These are phyloP conservation scores for Aspergillus sp. DNA, from an alignment of 2,329 filamentous ascomycete genomes.

Conservation along the genomic window DNA sequence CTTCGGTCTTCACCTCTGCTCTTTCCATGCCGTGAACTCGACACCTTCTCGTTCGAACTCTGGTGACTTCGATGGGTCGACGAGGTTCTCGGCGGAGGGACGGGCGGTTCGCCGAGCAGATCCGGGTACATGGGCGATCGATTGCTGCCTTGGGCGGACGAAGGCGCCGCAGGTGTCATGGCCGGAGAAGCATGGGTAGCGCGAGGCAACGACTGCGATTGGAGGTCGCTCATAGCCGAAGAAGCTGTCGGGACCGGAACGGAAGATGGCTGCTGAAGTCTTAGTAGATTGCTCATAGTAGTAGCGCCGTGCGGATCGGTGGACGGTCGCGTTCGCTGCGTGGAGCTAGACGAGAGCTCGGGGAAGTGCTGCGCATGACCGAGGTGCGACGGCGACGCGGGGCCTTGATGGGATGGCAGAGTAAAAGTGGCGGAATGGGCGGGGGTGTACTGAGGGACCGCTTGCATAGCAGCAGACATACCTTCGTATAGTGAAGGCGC, in stretches of 20 bases:
- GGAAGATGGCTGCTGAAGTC: conserved; percentile 29
- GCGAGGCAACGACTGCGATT: conserved; percentile 43
- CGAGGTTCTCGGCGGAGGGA: conserved; percentile 78
- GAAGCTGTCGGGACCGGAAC: conserved; percentile 34
- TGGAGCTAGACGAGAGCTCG: conserved; percentile 42
- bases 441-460: conserved; percentile 56
- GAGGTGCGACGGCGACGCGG: conserved; percentile 51
- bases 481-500: conserved; percentile 38
- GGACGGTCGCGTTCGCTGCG: conserved; percentile 34
- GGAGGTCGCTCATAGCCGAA: conserved; percentile 47
- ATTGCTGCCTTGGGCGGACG: conserved; percentile 31
- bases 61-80: conserved; percentile 61
- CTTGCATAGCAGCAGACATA: conserved; percentile 66
- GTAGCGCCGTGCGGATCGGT: conserved; percentile 15
- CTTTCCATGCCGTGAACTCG: conserved; percentile 42
- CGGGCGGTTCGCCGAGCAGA: conserved; percentile 62
- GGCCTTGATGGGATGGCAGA: conserved; percentile 34
- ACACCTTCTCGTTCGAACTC: conserved; percentile 40
- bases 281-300: conserved; percentile 22
- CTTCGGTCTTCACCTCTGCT: conserved; percentile 40
- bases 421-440: conserved; percentile 36
- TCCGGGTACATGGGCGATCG: conserved; percentile 40
- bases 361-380: conserved; percentile 51
- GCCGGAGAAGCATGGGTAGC: conserved; percentile 44
- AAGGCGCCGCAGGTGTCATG: conserved; percentile 30